Base-by-base conservation (phyloP, 2,329 filamentous ascomycete species). In the Xenosphaeropsis pyriputrescens region DNA sequence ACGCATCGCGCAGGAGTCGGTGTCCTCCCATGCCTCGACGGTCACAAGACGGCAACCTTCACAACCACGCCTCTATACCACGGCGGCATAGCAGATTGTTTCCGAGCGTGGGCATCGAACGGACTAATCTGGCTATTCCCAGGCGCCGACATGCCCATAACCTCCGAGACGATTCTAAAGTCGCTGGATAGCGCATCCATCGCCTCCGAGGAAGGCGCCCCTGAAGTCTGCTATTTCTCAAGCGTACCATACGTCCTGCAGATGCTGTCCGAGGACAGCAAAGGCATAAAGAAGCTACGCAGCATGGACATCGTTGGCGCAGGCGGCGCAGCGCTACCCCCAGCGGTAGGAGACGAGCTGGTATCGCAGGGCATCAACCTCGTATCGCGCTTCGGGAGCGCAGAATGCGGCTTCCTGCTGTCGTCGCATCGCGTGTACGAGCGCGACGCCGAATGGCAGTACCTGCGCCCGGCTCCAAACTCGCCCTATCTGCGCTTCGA, bases 61-160 rank as follows among this genome's bases (percentile, higher is more conserved):
- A 75, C 74, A 0, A 77, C 74, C 0, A 80, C 75, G 2, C 75
- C 76, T 0, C 58, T 80, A 0, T 80, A 78, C 44, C 74, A 79
- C 45, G 76, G 75, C 2, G 76, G 75, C 0, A 62, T 78, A 7
- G 71, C 75, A 1, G 76, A 80, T 49, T 62, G 70, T 15, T 68
- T 79, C 34, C 59, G 75, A 36, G 64, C 72, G 0, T 79, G 75
- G 74, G 68, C 70, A 1, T 73, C 70, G 40, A 63, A 62, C 14
- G 66, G 71, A 0, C 52, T 69, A 46, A 69, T 79, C 2, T 79
- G 72, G 69, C 58, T 79, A 8, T 80, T 79, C 43, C 73, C 75
- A 0, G 65, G 69, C 15, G 65, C 65, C 2, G 54, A 60, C 5
- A 53, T 63, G 0, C 72, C 75, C 0, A 68, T 79, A 13, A 79